Conservation (phyloP, 1,284 basidiomycete species). For the Ustilago bromivora region DNA sequence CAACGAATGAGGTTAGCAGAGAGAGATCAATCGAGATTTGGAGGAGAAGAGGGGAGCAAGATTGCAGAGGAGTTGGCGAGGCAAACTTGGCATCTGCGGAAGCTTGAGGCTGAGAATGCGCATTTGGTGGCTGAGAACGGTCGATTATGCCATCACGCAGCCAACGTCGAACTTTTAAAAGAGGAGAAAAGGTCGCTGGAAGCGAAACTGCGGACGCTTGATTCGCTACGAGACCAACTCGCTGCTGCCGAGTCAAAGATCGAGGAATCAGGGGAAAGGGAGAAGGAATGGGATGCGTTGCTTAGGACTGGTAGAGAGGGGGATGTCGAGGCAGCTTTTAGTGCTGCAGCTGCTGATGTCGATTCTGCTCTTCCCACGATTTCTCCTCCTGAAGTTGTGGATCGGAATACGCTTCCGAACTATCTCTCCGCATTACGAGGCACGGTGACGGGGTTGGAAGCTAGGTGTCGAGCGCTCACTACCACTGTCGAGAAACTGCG, state of each 20-base stretch:
- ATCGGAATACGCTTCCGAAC: constrained; percentile 36
- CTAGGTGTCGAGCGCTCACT: constrained; percentile 40
- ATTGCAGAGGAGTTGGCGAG: constrained; percentile 44
- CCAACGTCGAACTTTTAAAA: constrained; percentile 57
- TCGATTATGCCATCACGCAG: constrained; percentile 36
- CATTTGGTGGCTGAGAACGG: constrained; percentile 51
- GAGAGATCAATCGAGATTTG: constrained; percentile 14
- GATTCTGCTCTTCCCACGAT: constrained; percentile 19
- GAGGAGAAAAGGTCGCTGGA: constrained; percentile 64
- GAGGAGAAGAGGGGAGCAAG: constrained; percentile 25
- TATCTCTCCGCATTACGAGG: constrained; percentile 56
- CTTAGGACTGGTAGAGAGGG: constrained; percentile 21
- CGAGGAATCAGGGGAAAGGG: constrained; percentile 51
- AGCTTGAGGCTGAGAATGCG: constrained; percentile 53
- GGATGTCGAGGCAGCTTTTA: constrained; percentile 41
- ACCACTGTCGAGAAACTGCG: constrained; percentile 45
- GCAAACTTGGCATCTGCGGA: constrained; percentile 35
- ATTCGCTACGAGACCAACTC: constrained; percentile 45
- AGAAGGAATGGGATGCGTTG: constrained; percentile 37
- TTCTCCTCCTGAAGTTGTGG: constrained; percentile 22
- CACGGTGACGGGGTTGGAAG: constrained; percentile 45
- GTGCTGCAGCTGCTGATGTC: constrained; percentile 37
- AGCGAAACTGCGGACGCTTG: constrained; percentile 46
- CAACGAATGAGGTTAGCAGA: constrained; percentile 32
- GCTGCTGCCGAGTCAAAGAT: constrained; percentile 56